Conservation (phyloP, 306 rosid species). For the Adenanthera pavonina region DNA sequence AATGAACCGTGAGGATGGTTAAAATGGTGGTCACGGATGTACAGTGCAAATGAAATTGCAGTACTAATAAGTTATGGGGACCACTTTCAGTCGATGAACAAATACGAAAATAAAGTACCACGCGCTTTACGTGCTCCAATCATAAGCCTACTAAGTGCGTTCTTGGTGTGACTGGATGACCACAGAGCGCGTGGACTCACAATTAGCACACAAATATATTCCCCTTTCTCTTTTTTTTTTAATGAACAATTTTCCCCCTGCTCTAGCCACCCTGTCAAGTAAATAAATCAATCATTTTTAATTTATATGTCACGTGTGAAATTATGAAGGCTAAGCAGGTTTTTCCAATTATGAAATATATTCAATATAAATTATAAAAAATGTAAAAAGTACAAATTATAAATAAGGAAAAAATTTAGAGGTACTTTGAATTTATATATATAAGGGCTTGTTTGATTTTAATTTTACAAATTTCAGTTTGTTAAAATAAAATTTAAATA, state of each 20-base stretch:
- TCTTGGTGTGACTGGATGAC: slow-evolving; percentile 25
- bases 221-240: neutral
- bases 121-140: slow-evolving; percentile 58
- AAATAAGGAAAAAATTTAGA: no score
- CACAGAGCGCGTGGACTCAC: slow-evolving; percentile 44
- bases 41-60: neutral
- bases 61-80: slow-evolving; percentile 31
- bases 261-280: neutral
- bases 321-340: no score
- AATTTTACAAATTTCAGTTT: no score
- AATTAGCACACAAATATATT: slow-evolving; percentile 41
- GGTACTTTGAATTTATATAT: no score
- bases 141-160: slow-evolving; percentile 39
- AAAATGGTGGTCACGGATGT: slow-evolving; percentile 28
- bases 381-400: no score
- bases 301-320: no score
- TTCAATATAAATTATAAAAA: no score
- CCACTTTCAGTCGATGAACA: slow-evolving; percentile 32
- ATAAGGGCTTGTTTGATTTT: no score
- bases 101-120: slow-evolving; percentile 31
- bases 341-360: no score
- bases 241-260: neutral
- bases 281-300: no score
- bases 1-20: slow-evolving; percentile 42
- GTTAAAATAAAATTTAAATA: no score